These are phyloP conservation scores for Talaromyces liani DNA, from an alignment of 495 filamentous ascomycete species.

Conservation along the genomic window DNA sequence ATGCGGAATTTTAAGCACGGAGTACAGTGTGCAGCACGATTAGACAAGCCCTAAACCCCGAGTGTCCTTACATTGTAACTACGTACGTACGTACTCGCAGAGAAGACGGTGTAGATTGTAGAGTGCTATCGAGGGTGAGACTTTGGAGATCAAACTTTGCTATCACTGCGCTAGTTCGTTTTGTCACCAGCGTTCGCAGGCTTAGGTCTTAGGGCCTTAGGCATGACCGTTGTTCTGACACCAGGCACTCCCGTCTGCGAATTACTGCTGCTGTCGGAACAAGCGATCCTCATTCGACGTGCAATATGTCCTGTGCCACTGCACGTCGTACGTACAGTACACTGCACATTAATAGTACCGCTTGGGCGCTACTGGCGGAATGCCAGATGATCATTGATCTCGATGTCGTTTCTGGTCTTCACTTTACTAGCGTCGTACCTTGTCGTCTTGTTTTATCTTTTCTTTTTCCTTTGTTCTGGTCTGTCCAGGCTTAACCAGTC, in stretches of 20 bases:
- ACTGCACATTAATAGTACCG: neutral
- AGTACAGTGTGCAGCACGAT: neutral
- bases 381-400: neutral
- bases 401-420: neutral
- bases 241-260: neutral
- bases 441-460: neutral
- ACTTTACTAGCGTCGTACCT: neutral
- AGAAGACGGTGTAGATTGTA: neutral
- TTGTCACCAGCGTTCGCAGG: neutral
- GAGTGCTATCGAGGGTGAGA: neutral
- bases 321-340: neutral
- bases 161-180: neutral
- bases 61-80: neutral
- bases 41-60: neutral
- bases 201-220: neutral
- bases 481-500: neutral
- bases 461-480: neutral
- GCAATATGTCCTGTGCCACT: neutral
- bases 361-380: slow-evolving; percentile 4
- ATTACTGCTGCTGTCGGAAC: neutral
- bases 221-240: neutral
- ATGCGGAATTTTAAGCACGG: neutral
- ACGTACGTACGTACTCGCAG: neutral
- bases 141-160: neutral
- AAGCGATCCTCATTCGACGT: neutral